phyloP scores from a whole-genome alignment of 2,329 filamentous ascomycete genomes.

The Cercospora sojina region DNA sequence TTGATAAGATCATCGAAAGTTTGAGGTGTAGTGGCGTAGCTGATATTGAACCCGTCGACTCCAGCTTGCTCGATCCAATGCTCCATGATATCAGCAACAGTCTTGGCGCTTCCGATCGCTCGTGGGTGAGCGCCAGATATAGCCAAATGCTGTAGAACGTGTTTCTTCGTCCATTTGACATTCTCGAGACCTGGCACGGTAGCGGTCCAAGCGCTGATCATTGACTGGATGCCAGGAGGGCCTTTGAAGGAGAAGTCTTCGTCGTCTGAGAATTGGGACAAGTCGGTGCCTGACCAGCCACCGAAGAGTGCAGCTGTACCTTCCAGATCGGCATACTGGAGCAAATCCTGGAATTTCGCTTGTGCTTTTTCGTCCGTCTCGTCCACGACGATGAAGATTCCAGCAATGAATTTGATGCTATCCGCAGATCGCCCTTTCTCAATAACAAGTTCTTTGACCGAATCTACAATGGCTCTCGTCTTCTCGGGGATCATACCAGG shows the following conservation, averaged over 20 bases:
- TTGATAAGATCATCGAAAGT: conserved; percentile 42
- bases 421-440: conserved; percentile 42
- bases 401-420: conserved; percentile 48
- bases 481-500: conserved; percentile 47
- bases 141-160: conserved; percentile 44
- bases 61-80: conserved; percentile 47
- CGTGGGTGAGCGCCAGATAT: conserved; percentile 46
- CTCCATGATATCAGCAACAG: conserved; percentile 49
- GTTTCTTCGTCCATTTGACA: conserved; percentile 48
- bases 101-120: conserved; percentile 42
- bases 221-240: conserved; percentile 44
- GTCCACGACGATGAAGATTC: conserved; percentile 46
- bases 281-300: conserved; percentile 50
- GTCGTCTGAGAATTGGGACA: conserved; percentile 45
- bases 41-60: conserved; percentile 46
- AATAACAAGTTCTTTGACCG: conserved; percentile 43
- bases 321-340: conserved; percentile 47
- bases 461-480: conserved; percentile 45
- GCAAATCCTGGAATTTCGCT: conserved; percentile 44
- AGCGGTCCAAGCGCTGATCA: conserved; percentile 48
- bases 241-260: conserved; percentile 47
- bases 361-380: conserved; percentile 48
- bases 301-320: conserved; percentile 49
- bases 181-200: conserved; percentile 45
- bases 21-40: conserved; percentile 48